These are phyloP conservation scores for Erythrophleum fordii DNA, from an alignment of 306 rosid species.

Conservation along the genomic window DNA sequence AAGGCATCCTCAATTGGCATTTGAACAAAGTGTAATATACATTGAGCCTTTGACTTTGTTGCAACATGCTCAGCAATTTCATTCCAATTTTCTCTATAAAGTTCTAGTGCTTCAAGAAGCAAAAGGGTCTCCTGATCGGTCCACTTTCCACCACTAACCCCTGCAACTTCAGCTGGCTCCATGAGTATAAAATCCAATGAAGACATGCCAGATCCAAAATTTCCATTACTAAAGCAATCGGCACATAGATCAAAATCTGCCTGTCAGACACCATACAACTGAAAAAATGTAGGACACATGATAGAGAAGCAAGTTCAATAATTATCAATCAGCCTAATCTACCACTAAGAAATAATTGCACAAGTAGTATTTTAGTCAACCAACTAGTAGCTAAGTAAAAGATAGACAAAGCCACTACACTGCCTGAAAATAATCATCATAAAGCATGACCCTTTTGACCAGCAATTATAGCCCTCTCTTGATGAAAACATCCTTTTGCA, in stretches of 20 bases:
- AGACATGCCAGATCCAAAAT: slow-evolving; percentile 88
- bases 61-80: slow-evolving; percentile 98
- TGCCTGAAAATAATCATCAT: slow-evolving; percentile 2
- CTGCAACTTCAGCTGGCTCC: slow-evolving; percentile 94
- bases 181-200: slow-evolving; percentile 89
- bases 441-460: slow-evolving; percentile 2
- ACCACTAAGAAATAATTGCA: slow-evolving; percentile 27
- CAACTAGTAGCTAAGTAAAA: slow-evolving; percentile 17
- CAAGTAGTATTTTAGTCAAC: slow-evolving; percentile 13
- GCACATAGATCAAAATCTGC: slow-evolving; percentile 92
- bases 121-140: slow-evolving; percentile 98
- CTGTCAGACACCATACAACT: slow-evolving; percentile 62
- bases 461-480: too few species aligned
- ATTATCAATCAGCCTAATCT: neutral
- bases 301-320: slow-evolving; percentile 22
- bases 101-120: slow-evolving; percentile 95
- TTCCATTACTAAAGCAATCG: slow-evolving; percentile 86
- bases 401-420: slow-evolving; percentile 22
- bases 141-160: slow-evolving; percentile 92
- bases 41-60: slow-evolving; percentile 91
- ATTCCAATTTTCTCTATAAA: slow-evolving; percentile 91
- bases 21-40: slow-evolving; percentile 92
- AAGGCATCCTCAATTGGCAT: slow-evolving; percentile 94
- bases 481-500: too few species aligned
- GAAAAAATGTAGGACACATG: slow-evolving; percentile 39